Conservation (phyloP, 352 stramenopile genomes). For the Pythium biforme region DNA sequence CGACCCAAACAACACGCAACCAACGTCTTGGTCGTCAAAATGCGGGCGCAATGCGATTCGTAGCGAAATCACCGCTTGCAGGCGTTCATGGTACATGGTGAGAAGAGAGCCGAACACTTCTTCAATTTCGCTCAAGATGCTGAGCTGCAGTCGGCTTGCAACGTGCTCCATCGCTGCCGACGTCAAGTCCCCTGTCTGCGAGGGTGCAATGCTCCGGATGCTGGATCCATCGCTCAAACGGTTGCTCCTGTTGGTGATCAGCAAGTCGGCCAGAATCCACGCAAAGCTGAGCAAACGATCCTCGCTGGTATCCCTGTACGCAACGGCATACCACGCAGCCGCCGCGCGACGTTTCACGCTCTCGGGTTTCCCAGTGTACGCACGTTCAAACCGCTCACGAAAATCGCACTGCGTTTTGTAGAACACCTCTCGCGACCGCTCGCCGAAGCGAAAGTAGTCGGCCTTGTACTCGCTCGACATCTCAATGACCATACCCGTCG, state of each 20-base stretch:
- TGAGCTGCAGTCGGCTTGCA: conserved; percentile 41
- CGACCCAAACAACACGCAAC: conserved; percentile 60
- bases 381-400: conserved; percentile 42
- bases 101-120: conserved; percentile 48
- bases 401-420: conserved; percentile 47
- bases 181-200: conserved; percentile 17
- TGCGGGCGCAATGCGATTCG: conserved; percentile 35
- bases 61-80: conserved; percentile 51
- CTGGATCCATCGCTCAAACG: neutral
- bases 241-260: conserved; percentile 43
- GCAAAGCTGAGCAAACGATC: conserved; percentile 58
- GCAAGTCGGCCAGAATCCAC: conserved; percentile 64
- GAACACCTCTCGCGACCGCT: conserved; percentile 69
- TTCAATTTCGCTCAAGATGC: conserved; percentile 54
- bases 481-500: conserved; percentile 73
- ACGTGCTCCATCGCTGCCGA: conserved; percentile 2
- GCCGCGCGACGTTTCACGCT: conserved; percentile 43
- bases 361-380: conserved; percentile 20
- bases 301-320: conserved; percentile 43
- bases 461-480: conserved; percentile 53
- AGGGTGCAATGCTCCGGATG: conserved; percentile 25
- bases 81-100: conserved; percentile 60
- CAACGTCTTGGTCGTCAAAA: conserved; percentile 30
- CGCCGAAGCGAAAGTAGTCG: conserved; percentile 79
- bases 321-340: conserved; percentile 68